Conservation (phyloP, 805 yeast genomes). For the Pichia occidentalis region DNA sequence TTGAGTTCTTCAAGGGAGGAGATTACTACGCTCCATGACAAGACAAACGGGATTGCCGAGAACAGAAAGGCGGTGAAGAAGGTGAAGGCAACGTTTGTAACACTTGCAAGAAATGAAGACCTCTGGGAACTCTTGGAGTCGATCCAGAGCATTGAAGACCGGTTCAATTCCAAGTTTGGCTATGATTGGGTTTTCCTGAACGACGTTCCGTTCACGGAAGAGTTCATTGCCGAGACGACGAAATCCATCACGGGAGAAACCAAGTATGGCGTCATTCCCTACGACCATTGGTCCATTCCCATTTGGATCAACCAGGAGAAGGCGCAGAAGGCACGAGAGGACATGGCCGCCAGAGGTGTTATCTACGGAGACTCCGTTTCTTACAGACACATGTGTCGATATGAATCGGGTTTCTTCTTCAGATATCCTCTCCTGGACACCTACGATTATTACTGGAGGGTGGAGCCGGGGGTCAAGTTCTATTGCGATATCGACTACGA, state of each 20-base stretch:
- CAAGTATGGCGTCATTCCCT: conserved; percentile 70
- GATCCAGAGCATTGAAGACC: conserved; percentile 74
- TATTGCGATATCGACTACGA: conserved; percentile 78
- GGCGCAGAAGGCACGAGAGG: conserved; percentile 47
- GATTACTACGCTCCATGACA: not conserved
- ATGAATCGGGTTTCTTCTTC: conserved; percentile 81
- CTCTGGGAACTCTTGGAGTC: conserved; percentile 52
- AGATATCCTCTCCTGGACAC: conserved; percentile 64
- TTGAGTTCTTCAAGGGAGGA: too few relatives aligned
- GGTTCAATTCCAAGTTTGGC: conserved; percentile 72
- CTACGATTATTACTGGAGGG: conserved; percentile 92
- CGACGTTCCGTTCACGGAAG: conserved; percentile 75
- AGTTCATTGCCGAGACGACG: conserved; percentile 60
- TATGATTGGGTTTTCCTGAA: conserved; percentile 95
- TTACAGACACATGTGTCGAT: conserved; percentile 87
- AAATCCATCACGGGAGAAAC: conserved; percentile 69
- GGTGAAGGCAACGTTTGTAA: conserved; percentile 40
- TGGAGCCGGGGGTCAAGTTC: conserved; percentile 75
- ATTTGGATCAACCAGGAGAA: conserved; percentile 65
- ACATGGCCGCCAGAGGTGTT: conserved; percentile 42
- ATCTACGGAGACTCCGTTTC: conserved; percentile 60
- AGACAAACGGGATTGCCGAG: not conserved
- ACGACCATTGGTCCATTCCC: conserved; percentile 85
- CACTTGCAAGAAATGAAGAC: conserved; percentile 70
- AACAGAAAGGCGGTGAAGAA: conserved; percentile 1